A percentile compares a stretch with the other conserved stretches of the same genome.
phyloP scores from a whole-genome alignment of 2,329 filamentous ascomycete genomes.

The Beauveria rudraprayagi region DNA sequence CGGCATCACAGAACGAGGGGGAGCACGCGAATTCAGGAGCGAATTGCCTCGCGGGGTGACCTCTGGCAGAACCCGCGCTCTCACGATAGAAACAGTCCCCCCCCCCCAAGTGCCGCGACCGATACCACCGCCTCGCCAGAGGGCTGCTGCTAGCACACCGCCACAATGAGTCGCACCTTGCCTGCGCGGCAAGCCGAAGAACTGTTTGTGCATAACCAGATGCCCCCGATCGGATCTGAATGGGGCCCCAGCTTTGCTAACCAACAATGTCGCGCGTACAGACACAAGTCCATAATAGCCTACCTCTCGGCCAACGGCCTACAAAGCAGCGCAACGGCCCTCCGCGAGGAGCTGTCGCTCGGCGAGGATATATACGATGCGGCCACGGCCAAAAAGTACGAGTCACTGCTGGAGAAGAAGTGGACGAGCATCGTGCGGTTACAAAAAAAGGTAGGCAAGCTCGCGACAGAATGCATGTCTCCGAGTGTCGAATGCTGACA shows the following conservation, averaged over 20 bases:
- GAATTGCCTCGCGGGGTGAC: conserved; percentile 4
- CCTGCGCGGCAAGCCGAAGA: conserved; percentile 79
- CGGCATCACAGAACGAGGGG: not conserved
- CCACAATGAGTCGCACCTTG: conserved; percentile 63
- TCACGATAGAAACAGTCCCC: not conserved
- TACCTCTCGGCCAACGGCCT: conserved; percentile 73
- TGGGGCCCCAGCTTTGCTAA: not conserved
- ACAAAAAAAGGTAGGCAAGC: conserved; percentile 73
- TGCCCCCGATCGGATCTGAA: not conserved
- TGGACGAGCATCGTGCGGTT: conserved; percentile 93
- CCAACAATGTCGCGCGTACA: conserved; percentile 27
- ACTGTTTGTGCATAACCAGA: conserved; percentile 52
- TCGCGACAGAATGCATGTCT: not conserved
- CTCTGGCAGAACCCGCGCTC: conserved; percentile 1
- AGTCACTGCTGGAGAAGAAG: conserved; percentile 91
- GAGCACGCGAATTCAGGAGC: not conserved
- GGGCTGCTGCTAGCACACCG: conserved; percentile 4
- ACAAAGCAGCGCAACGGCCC: conserved; percentile 56
- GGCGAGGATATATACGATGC: conserved; percentile 65
- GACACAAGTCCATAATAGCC: conserved; percentile 88
- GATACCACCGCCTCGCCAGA: not conserved
- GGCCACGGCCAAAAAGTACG: conserved; percentile 84
- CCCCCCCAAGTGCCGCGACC: not conserved
- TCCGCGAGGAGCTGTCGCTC: conserved; percentile 71
- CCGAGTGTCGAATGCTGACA: not conserved